Conservation (phyloP, 108 stramenopile genomes). For the Pseudonitzschia pungens region DNA sequence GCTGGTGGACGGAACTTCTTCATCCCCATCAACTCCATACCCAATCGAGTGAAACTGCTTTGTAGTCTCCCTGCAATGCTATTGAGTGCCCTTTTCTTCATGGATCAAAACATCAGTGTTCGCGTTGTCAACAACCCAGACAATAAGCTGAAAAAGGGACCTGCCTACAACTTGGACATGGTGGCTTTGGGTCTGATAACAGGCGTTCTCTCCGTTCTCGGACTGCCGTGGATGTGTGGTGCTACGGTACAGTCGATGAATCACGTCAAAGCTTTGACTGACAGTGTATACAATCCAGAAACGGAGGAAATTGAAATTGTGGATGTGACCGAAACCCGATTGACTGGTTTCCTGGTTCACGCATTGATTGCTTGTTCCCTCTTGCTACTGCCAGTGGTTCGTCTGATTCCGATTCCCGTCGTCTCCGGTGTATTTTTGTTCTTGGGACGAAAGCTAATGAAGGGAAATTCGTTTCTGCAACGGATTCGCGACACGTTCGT, state of each 20-base stretch:
- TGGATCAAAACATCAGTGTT: slow-evolving; percentile 96
- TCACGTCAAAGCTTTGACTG: slow-evolving; percentile 88
- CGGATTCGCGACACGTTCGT: slow-evolving; percentile 68
- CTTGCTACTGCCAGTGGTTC: slow-evolving; percentile 72
- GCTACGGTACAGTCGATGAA: slow-evolving; percentile 95
- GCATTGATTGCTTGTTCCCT: slow-evolving; percentile 84
- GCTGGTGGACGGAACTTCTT: slow-evolving; percentile 76
- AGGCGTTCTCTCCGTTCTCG: slow-evolving; percentile 74
- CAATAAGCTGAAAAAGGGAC: slow-evolving; percentile 88
- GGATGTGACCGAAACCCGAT: slow-evolving; percentile 84
- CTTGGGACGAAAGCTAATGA: slow-evolving; percentile 87
- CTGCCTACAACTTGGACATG: slow-evolving; percentile 93
- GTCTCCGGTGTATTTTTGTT: slow-evolving; percentile 94
- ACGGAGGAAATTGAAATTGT: slow-evolving; percentile 74
- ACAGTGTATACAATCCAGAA: slow-evolving; percentile 72
- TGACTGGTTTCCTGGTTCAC: slow-evolving; percentile 91
- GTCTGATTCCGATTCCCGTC: slow-evolving; percentile 89
- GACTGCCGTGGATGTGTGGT: slow-evolving; percentile 98
- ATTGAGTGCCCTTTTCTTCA: slow-evolving; percentile 89
- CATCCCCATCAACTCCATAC: slow-evolving; percentile 64
- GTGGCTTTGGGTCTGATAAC: slow-evolving; percentile 89
- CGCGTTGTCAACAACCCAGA: slow-evolving; percentile 89
- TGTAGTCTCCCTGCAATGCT: slow-evolving; percentile 87
- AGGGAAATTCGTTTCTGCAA: slow-evolving; percentile 77
- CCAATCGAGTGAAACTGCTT: slow-evolving; percentile 59